A percentile compares a stretch with the other conserved stretches of the same genome.
phyloP scores from a whole-genome alignment of 108 stramenopile genomes.

The Nitzschia palea region DNA sequence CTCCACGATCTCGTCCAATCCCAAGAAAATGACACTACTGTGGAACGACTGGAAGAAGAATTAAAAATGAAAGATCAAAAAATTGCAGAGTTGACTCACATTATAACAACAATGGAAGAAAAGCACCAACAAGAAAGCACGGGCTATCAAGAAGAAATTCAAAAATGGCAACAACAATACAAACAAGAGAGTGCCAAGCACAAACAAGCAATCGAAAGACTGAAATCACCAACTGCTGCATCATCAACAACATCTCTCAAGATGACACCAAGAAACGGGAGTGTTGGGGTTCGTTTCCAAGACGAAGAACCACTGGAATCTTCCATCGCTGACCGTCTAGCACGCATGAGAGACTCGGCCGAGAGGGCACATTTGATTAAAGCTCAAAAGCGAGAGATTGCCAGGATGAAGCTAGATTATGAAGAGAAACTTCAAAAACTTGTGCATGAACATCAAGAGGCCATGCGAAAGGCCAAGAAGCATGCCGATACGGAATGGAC shows the following conservation, averaged over 20 bases:
- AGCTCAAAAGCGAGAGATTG: slow-evolving; percentile 41
- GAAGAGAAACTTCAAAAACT: slow-evolving; percentile 23
- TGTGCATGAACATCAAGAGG: slow-evolving; percentile 19
- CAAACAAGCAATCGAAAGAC: neutral
- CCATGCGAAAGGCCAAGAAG: slow-evolving; percentile 14
- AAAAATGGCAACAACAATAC: slow-evolving; percentile 6
- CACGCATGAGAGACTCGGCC: slow-evolving; percentile 38
- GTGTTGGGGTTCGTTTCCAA: slow-evolving; percentile 1
- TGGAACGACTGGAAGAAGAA: neutral
- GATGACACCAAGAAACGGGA: neutral
- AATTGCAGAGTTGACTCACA: neutral
- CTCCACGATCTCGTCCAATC: neutral
- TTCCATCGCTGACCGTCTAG: slow-evolving; percentile 38
- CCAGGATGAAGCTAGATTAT: slow-evolving; percentile 24
- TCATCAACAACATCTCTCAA: no score
- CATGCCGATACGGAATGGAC: slow-evolving; percentile 5
- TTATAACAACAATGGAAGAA: neutral
- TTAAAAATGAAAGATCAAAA: neutral
- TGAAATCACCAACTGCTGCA: neutral
- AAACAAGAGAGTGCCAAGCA: neutral
- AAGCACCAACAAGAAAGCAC: neutral
- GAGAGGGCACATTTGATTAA: slow-evolving; percentile 40
- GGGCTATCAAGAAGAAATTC: neutral
- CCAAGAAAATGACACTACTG: neutral
- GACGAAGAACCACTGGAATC: slow-evolving; percentile 16